A percentile compares a stretch with the other conserved stretches of the same genome.
phyloP scores from a whole-genome alignment of 192 early-diverging fungal species.

The Gryganskiella cystojenkinii region DNA sequence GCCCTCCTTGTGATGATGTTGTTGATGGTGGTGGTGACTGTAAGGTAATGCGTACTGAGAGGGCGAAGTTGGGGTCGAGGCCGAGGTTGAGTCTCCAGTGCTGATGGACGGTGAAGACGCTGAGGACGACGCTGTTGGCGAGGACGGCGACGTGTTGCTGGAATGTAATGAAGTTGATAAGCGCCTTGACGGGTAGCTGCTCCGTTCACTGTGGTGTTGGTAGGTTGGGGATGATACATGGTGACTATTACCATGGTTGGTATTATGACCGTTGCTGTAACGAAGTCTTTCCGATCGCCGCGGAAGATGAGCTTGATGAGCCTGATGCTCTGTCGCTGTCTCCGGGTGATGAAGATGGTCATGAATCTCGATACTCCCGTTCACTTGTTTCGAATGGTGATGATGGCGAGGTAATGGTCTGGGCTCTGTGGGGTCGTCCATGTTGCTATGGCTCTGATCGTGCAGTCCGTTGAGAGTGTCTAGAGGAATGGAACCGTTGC shows the following conservation, averaged over 20 bases:
- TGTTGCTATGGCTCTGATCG: neutral
- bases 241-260: neutral
- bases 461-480: neutral
- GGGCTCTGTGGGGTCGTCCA: too few relatives aligned
- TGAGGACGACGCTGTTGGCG: neutral
- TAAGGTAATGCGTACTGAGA: conserved; percentile 42
- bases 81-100: neutral
- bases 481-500: neutral
- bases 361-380: too few relatives aligned
- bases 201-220: conserved; percentile 7
- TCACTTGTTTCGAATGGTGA: too few relatives aligned
- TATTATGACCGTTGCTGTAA: conserved; percentile 28
- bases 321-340: neutral
- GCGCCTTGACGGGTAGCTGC: conserved; percentile 22
- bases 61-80: conserved; percentile 32
- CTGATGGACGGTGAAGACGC: neutral
- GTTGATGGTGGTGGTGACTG: conserved; percentile 12
- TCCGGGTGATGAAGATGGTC: too few relatives aligned
- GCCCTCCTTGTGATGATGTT: conserved; percentile 8
- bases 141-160: conserved; percentile 13
- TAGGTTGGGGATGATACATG: neutral
- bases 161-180: conserved; percentile 31
- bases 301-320: neutral
- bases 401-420: too few relatives aligned
- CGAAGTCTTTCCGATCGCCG: conserved; percentile 31